Percentiles rank a stretch among this genome's conserved stretches.
phyloP scores from a whole-genome alignment of 1,284 basidiomycete species.

The Meripilus lineatus region DNA sequence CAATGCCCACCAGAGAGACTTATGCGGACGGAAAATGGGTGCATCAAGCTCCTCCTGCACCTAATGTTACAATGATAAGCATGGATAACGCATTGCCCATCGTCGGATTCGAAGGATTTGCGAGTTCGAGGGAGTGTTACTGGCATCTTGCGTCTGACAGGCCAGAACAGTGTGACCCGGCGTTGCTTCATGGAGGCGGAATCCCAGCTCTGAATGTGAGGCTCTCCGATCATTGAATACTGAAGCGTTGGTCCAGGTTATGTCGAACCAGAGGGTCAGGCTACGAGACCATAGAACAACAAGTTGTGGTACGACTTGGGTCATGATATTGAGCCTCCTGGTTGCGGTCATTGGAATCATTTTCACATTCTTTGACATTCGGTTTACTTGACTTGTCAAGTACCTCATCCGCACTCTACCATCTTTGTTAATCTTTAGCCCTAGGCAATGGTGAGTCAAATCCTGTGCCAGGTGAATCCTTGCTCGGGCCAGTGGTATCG shows the following conservation, averaged over 20 bases:
- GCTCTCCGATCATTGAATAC: neutral
- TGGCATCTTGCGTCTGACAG: conserved; percentile 59
- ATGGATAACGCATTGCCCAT: conserved; percentile 42
- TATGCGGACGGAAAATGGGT: conserved; percentile 7
- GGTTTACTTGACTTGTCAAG: conserved; percentile 53
- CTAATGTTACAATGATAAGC: conserved; percentile 30
- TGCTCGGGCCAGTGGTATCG: too few species aligned
- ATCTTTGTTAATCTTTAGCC: too few species aligned
- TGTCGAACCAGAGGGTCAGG: neutral
- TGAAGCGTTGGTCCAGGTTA: neutral
- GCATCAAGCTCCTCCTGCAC: conserved; percentile 4
- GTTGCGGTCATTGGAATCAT: conserved; percentile 61
- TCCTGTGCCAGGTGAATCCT: too few species aligned
- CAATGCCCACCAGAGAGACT: conserved; percentile 17
- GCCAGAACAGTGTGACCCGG: conserved; percentile 30
- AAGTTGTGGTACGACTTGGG: conserved; percentile 68
- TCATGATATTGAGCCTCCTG: conserved; percentile 56
- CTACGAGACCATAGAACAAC: conserved; percentile 56
- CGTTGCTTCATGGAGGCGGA: too few species aligned
- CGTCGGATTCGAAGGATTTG: conserved; percentile 54
- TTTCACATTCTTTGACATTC: conserved; percentile 68
- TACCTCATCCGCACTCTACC: too few species aligned
- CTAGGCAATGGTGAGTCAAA: too few species aligned
- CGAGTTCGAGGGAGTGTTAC: conserved; percentile 51
- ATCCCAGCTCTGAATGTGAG: too few species aligned